These are phyloP conservation scores for Xanthoconium purpureum DNA, from an alignment of 768 basidiomycete species.

Conservation along the genomic window DNA sequence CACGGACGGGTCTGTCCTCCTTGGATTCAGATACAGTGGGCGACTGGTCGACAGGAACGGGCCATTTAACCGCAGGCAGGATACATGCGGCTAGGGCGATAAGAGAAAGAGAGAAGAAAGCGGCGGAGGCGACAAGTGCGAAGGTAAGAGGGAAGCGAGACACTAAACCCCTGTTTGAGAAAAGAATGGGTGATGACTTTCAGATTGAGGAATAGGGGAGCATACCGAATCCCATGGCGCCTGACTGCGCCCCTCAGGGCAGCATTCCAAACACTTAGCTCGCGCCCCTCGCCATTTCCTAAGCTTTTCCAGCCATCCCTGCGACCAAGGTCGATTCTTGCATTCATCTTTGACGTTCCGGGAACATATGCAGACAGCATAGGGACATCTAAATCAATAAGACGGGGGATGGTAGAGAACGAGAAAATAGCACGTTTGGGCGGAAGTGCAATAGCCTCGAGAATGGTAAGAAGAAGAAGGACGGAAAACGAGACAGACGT, in stretches of 20 bases:
- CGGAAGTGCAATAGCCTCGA: constrained; percentile 59
- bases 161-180: constrained; percentile 53
- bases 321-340: constrained; percentile 71
- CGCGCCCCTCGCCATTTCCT: constrained; percentile 68
- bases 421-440: constrained; percentile 28
- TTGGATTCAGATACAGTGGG: constrained; percentile 7
- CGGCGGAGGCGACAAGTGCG: constrained; percentile 42
- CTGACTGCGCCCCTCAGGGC: constrained; percentile 58
- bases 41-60: constrained; percentile 15
- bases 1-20: constrained; percentile 22
- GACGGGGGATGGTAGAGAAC: constrained; percentile 39
- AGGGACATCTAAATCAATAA: constrained; percentile 49
- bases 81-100: constrained; percentile 48
- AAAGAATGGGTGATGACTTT: constrained; percentile 1
- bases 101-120: constrained; percentile 48
- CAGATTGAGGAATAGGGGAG: neutral
- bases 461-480: constrained; percentile 7
- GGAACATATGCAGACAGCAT: constrained; percentile 55
- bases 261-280: constrained; percentile 65
- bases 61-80: constrained; percentile 43
- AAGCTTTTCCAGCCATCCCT: constrained; percentile 68
- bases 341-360: constrained; percentile 46
- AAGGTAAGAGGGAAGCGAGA: constrained; percentile 65
- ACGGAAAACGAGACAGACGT: constrained; percentile 26
- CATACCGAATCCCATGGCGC: constrained; percentile 69